Evolutionary conservation across 257 asterid genomes (phyloP).

Genomic region (Lycium ferocissimum): DNA sequence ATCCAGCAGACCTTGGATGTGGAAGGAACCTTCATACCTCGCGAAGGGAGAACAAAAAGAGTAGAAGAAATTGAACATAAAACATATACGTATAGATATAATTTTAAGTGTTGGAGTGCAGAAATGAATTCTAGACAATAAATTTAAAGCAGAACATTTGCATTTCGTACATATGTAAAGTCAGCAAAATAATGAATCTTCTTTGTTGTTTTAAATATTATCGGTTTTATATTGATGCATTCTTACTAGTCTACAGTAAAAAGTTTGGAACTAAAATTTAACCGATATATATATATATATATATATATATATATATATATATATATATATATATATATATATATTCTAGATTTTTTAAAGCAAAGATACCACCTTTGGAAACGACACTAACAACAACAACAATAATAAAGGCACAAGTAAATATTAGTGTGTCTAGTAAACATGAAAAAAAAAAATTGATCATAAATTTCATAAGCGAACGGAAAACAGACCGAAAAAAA

Average conservation of each 20-base stretch:
- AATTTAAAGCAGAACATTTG: not conserved
- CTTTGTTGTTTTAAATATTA: too few species aligned
- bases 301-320: too few species aligned
- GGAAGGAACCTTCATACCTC: too few species aligned
- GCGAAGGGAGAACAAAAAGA: not conserved
- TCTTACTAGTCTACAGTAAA: too few species aligned
- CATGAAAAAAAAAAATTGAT: not conserved
- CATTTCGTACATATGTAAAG: not conserved
- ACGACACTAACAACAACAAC: not conserved
- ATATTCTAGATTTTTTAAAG: not conserved
- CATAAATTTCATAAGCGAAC: not conserved
- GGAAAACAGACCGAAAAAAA: not conserved
- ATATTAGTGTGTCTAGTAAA: not conserved
- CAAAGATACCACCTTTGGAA: not conserved
- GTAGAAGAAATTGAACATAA: too few species aligned
- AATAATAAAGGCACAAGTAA: not conserved
- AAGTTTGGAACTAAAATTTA: too few species aligned
- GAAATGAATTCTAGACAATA: not conserved
- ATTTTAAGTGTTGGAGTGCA: not conserved
- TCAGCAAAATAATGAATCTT: too few species aligned
- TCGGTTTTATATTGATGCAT: too few species aligned
- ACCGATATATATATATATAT: too few species aligned
- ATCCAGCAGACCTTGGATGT: not conserved
- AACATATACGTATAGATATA: too few species aligned
- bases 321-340: too few species aligned